These are phyloP conservation scores for Penicillium sp. DNA, from an alignment of 2,329 filamentous ascomycete genomes.

Conservation along the genomic window DNA sequence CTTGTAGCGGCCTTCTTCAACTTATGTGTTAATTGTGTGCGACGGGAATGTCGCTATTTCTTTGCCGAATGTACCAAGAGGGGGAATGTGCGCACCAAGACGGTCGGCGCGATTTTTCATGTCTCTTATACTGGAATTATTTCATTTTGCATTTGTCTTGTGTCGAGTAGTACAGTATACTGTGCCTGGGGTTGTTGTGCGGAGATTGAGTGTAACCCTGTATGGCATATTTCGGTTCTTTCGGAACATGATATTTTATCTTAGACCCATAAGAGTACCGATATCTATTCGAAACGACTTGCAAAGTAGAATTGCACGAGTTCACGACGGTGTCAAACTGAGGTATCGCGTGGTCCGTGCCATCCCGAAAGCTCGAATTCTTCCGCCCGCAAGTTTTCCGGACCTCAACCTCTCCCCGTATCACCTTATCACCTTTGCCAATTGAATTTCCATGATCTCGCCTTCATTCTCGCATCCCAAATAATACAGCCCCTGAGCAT, in stretches of 20 bases:
- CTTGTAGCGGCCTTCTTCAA: conserved; percentile 21
- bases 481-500: conserved; percentile 27
- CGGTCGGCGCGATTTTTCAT: conserved; percentile 25
- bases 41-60: conserved; percentile 15
- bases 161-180: conserved; percentile 1
- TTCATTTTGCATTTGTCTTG: conserved; percentile 13
- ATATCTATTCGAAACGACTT: neutral
- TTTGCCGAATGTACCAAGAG: conserved; percentile 26
- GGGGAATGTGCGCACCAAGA: conserved; percentile 25
- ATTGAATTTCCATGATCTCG: conserved; percentile 10
- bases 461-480: neutral
- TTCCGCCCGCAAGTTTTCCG: conserved; percentile 16
- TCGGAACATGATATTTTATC: neutral
- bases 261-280: conserved; percentile 4
- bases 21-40: conserved; percentile 29
- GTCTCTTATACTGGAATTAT: conserved; percentile 27
- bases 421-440: conserved; percentile 3
- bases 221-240: neutral
- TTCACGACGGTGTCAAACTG: neutral
- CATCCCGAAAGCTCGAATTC: conserved; percentile 27
- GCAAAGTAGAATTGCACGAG: neutral
- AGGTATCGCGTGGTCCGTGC: conserved; percentile 21
- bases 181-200: neutral
- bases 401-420: neutral
- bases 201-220: neutral